Evolutionary conservation across 352 stramenopile genomes (phyloP), one percentile per base, ranked within the genome.

Genomic region (Pythium insidiosum): DNA sequence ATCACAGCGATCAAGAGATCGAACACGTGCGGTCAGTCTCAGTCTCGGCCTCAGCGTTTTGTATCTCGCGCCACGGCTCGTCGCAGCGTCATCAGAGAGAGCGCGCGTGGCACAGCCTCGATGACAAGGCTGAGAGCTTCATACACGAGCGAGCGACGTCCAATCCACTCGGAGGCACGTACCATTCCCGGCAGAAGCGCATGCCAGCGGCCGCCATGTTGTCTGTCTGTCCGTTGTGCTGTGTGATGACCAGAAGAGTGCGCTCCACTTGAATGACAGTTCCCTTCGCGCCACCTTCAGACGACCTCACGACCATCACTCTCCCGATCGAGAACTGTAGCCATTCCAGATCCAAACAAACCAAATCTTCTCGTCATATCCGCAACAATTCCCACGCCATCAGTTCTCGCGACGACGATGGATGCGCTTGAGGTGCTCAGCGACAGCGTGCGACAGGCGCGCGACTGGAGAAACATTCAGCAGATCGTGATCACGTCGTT

Each of bases 121-220:
- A n/a, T n/a, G n/a, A n/a, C n/a, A n/a, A n/a, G n/a, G n/a, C n/a
- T n/a, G n/a, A n/a, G n/a, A n/a, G n/a, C n/a, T n/a, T n/a, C n/a
- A n/a, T n/a, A n/a, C n/a, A n/a, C n/a, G 28, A 33, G 28, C 9
- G 28, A 33, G 28, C 9, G 28, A 33, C 9, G 9, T 33, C 9
- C 9, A 13, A 15, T 9, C 15, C 28, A 15, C 28, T 33, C 28
- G 30, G 15, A 19, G 11, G 19, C 5, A 79, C 78, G 52, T 47
- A 94, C 81, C 81, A 94, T 61, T 94, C 81, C 41, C 74, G 68
- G 63, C 81, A 94, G 60, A 94, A 94, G 49, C 81, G 81, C 76
- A 94, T 94, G 38, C 81, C 78, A 45, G 81, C 78, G 38, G 81
- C 68, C 52, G 81, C 57, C 76, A 88, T 88, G 43, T n/a, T n/a